phyloP scores from a whole-genome alignment of 495 filamentous ascomycete species.

The Daldinia bambusicola region DNA sequence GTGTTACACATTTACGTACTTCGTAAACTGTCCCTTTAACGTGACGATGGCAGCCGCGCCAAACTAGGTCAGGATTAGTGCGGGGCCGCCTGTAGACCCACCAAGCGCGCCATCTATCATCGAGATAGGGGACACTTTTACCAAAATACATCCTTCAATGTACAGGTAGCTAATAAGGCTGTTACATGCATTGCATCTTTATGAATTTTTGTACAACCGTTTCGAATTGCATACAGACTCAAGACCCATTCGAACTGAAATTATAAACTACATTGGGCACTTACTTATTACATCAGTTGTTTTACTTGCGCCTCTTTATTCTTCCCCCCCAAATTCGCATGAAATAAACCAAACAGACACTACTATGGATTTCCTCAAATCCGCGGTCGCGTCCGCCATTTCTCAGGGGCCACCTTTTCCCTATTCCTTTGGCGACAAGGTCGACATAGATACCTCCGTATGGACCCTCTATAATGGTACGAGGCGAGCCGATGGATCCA shows the following conservation, averaged over 20 bases:
- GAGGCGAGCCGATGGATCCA: constrained; percentile 87
- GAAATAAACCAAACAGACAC: constrained; percentile 32
- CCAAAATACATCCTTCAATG: background rate
- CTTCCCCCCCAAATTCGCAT: constrained; percentile 15
- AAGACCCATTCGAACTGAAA: background rate
- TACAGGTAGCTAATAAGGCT: background rate
- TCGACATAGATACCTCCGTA: constrained; percentile 87
- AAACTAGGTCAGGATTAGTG: constrained; percentile 20
- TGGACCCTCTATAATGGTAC: constrained; percentile 94
- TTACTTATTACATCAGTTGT: background rate
- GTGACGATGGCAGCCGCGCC: background rate
- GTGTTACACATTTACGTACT: background rate
- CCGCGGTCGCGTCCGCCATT: constrained; percentile 94
- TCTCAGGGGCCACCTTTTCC: constrained; percentile 93
- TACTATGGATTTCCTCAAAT: constrained; percentile 95
- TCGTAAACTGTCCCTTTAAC: background rate
- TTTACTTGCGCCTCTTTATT: background rate
- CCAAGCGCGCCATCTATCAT: background rate
- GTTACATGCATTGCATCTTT: background rate
- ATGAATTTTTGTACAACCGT: background rate
- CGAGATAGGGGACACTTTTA: constrained; percentile 26
- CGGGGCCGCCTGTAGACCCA: constrained; percentile 9
- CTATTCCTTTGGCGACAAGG: constrained; percentile 88
- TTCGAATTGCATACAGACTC: background rate
- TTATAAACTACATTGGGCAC: background rate